Evolutionary conservation across 1,284 basidiomycete species (phyloP).

Genomic region (Vanrija pseudolonga): DNA sequence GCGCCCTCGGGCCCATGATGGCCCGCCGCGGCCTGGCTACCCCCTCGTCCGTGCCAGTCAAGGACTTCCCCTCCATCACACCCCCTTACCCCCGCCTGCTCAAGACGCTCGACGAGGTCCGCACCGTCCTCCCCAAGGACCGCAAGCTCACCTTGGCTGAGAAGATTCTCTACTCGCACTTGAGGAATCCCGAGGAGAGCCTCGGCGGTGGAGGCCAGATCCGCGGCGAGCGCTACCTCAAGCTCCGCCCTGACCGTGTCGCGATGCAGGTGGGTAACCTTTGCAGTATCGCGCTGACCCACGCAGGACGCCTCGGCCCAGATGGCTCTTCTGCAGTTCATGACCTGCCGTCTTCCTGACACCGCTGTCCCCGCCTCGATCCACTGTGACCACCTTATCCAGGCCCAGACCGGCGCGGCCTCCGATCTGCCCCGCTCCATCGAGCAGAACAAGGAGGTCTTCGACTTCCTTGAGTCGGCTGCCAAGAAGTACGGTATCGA

Average conservation of each 20-base stretch:
- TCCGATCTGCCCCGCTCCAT: conserved; percentile 92
- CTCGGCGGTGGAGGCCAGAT: conserved; percentile 64
- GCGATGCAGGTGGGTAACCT: conserved; percentile 75
- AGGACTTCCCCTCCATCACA: conserved; percentile 64
- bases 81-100: conserved; percentile 82
- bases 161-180: conserved; percentile 95
- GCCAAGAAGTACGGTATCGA: conserved; percentile 98
- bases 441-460: conserved; percentile 97
- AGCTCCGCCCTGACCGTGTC: conserved; percentile 85
- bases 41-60: conserved; percentile 38
- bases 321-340: conserved; percentile 92
- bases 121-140: conserved; percentile 61
- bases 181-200: conserved; percentile 70
- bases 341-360: conserved; percentile 85
- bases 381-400: conserved; percentile 98
- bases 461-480: conserved; percentile 97
- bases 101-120: conserved; percentile 69
- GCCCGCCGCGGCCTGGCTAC: conserved; percentile 41
- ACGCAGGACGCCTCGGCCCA: conserved; percentile 85
- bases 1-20: conserved; percentile 9
- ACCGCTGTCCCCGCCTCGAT: conserved; percentile 88
- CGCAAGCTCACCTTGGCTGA: conserved; percentile 78
- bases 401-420: conserved; percentile 89
- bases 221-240: conserved; percentile 85
- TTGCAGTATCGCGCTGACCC: neutral